Conservation (phyloP, 2,329 filamentous ascomycete species). For the Hypocreales sp. region DNA sequence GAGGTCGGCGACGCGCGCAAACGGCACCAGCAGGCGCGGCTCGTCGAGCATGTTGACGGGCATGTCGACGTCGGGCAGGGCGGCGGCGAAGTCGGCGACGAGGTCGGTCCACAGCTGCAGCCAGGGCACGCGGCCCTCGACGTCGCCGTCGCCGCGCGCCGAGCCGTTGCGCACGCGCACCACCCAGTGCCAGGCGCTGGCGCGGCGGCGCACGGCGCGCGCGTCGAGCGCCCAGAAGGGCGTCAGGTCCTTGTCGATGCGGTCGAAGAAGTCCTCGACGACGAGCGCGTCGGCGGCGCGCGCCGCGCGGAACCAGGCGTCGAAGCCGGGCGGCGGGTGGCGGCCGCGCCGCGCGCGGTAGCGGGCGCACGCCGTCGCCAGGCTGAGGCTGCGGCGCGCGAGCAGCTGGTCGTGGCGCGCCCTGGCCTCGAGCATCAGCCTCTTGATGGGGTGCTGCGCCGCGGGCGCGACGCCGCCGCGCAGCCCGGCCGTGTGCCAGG, state of each 20-base stretch:
- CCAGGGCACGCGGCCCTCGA: constrained; percentile 25
- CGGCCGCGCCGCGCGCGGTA: constrained; percentile 41
- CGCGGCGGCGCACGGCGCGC: constrained; percentile 19
- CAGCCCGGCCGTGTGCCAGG: constrained; percentile 9
- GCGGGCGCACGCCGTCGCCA: constrained; percentile 34
- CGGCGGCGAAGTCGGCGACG: constrained; percentile 32
- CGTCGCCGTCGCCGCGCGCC: constrained; percentile 22
- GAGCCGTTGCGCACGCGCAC: constrained; percentile 30
- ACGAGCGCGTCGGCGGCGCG: constrained; percentile 34
- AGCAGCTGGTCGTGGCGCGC: constrained; percentile 24
- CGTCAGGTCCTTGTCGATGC: constrained; percentile 45
- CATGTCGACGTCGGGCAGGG: constrained; percentile 50
- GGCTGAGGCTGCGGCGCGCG: constrained; percentile 26
- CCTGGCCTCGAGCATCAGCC: constrained; percentile 30
- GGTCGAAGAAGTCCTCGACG: constrained; percentile 48
- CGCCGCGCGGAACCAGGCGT: constrained; percentile 42
- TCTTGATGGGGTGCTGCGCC: constrained; percentile 31
- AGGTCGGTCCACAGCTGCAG: constrained; percentile 31
- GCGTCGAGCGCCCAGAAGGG: constrained; percentile 43
- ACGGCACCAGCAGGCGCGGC: constrained; percentile 43
- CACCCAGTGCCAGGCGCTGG: constrained; percentile 27
- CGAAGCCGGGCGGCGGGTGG: constrained; percentile 49
- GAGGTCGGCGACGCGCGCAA: constrained; percentile 35
- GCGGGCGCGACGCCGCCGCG: constrained; percentile 8
- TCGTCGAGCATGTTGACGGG: constrained; percentile 51